phyloP scores from a whole-genome alignment of 306 rosid species.

The Ceratonia siliqua region DNA sequence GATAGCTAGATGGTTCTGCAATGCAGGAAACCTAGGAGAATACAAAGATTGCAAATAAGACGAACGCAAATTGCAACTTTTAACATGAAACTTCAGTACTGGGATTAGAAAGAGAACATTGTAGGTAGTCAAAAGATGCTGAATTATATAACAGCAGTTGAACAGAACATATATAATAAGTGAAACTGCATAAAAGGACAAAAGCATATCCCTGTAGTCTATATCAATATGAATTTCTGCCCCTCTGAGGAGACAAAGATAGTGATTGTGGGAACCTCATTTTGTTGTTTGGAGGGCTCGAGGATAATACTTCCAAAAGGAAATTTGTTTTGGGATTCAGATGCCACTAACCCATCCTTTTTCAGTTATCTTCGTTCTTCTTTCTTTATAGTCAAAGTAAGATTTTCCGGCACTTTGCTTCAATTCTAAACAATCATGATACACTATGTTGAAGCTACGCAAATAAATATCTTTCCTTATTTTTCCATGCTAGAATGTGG shows the following conservation, averaged over 20 bases:
- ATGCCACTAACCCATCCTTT: constrained; percentile 13
- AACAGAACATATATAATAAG: not conserved
- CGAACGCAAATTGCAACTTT: constrained; percentile 24
- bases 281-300: constrained; percentile 81
- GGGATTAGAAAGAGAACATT: constrained; percentile 13
- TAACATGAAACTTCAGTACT: constrained; percentile 34
- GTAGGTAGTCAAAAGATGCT: constrained; percentile 33
- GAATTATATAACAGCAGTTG: constrained; percentile 1
- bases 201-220: constrained; percentile 24
- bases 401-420: constrained; percentile 28
- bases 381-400: constrained; percentile 33
- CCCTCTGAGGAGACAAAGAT: constrained; percentile 44
- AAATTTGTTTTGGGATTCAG: constrained; percentile 37
- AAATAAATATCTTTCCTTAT: not conserved
- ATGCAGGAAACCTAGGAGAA: not conserved
- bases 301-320: constrained; percentile 69
- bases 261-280: constrained; percentile 39
- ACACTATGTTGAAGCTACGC: constrained; percentile 10
- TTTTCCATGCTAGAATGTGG: not conserved
- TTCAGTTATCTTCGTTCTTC: constrained; percentile 22
- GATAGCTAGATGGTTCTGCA: not conserved
- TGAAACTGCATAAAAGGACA: constrained; percentile 20
- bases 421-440: constrained; percentile 27
- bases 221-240: constrained; percentile 35
- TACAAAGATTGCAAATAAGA: not conserved